Evolutionary conservation across 352 stramenopile species (phyloP).

Genomic region (Phytophthora macrochlamydospora): DNA sequence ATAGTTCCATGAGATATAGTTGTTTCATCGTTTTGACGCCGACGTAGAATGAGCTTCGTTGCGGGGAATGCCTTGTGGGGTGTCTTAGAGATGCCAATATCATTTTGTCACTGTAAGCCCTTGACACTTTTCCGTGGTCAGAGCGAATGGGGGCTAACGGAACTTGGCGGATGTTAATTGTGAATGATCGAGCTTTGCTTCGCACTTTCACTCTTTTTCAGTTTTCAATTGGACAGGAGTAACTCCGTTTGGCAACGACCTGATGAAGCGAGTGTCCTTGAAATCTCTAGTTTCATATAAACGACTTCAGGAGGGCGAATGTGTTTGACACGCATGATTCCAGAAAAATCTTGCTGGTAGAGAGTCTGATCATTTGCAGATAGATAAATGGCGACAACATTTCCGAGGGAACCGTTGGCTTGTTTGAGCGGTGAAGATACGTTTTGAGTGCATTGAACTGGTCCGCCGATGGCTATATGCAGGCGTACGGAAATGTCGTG

Average conservation of each 20-base stretch:
- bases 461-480: not conserved
- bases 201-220: not conserved
- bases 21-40: constrained; percentile 4
- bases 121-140: not conserved
- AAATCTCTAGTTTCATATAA: not conserved
- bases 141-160: not conserved
- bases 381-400: not conserved
- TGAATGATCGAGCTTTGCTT: not conserved
- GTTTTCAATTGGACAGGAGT: not conserved
- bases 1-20: constrained; percentile 4
- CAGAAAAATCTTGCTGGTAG: no score
- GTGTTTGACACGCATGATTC: constrained; percentile 3
- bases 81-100: not conserved
- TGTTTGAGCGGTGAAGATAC: not conserved
- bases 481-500: not conserved
- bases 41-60: constrained; percentile 2
- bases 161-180: not conserved
- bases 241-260: not conserved
- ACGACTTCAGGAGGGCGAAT: not conserved
- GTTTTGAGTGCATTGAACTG: constrained; percentile 13
- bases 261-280: not conserved
- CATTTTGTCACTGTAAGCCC: not conserved
- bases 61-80: not conserved
- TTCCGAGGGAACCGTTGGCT: constrained; percentile 9
- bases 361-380: not conserved